Percentiles rank a stretch among this genome's conserved stretches.
Evolutionary conservation across 768 basidiomycete species (phyloP).

Genomic region (Termitomyces sp.): DNA sequence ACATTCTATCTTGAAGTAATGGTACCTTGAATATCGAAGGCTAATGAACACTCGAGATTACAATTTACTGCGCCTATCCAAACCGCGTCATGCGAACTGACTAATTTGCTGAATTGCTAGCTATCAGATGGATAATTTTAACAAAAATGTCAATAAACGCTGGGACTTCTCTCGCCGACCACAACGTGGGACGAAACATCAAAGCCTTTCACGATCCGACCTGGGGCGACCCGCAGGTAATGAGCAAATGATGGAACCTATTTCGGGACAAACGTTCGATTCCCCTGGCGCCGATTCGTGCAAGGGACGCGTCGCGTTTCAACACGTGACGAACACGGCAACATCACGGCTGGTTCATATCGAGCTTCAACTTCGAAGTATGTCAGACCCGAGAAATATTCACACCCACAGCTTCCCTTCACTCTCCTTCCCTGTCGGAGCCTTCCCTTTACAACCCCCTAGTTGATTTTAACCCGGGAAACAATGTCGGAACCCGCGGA

Average conservation of each 20-base stretch:
- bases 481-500: constrained; percentile 14
- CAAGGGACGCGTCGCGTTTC: constrained; percentile 8
- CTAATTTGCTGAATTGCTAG: background rate
- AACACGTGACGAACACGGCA: constrained; percentile 12
- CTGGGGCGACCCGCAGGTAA: background rate
- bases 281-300: background rate
- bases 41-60: background rate
- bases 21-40: background rate
- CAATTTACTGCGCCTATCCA: background rate
- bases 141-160: background rate
- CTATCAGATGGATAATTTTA: background rate
- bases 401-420: constrained; percentile 14
- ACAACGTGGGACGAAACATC: background rate
- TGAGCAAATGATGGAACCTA: background rate
- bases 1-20: background rate
- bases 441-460: background rate
- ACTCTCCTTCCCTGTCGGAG: constrained; percentile 1
- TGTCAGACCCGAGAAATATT: constrained; percentile 14
- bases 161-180: background rate
- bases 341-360: constrained; percentile 14
- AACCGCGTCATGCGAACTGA: background rate
- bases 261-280: constrained; percentile 5
- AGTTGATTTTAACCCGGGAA: background rate
- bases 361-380: constrained; percentile 7
- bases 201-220: background rate